Percentiles rank a stretch among this genome's conserved stretches.
Evolutionary conservation across 2,329 filamentous ascomycete genomes (phyloP).

Genomic region (Scleromitrula shiraiana): DNA sequence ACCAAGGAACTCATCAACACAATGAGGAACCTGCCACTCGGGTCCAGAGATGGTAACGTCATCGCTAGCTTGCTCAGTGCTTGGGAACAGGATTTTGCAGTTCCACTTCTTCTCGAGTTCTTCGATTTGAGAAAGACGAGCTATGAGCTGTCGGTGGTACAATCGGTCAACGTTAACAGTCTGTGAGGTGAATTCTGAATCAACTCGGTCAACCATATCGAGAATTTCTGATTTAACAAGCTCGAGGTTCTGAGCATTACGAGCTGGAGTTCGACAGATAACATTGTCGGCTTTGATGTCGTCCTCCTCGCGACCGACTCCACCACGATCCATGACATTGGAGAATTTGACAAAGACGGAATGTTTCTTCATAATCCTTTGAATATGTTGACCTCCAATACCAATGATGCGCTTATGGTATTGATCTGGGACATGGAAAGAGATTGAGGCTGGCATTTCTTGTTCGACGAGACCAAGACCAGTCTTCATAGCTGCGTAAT

Average conservation of each 20-base stretch:
- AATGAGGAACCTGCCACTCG: conserved; percentile 96
- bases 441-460: conserved; percentile 98
- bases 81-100: conserved; percentile 97
- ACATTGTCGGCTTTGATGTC: conserved; percentile 99
- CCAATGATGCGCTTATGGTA: conserved; percentile 99
- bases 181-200: conserved; percentile 94
- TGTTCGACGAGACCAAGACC: conserved; percentile 90
- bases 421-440: conserved; percentile 97
- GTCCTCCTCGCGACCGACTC: conserved; percentile 90
- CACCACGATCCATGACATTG: conserved; percentile 92
- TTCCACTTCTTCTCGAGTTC: conserved; percentile 98
- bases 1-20: conserved; percentile 90
- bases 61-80: conserved; percentile 94
- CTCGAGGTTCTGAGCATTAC: conserved; percentile 93
- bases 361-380: conserved; percentile 99
- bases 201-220: conserved; percentile 85
- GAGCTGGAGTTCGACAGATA: conserved; percentile 92
- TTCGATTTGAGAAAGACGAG: conserved; percentile 81
- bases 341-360: conserved; percentile 99
- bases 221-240: conserved; percentile 98
- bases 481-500: conserved; percentile 91
- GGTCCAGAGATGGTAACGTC: conserved; percentile 92
- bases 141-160: conserved; percentile 89
- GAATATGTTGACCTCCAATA: conserved; percentile 96
- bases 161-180: conserved; percentile 89